Evolutionary conservation across 2,329 filamentous ascomycete genomes (phyloP).

Genomic region (Pyricularia grisea): DNA sequence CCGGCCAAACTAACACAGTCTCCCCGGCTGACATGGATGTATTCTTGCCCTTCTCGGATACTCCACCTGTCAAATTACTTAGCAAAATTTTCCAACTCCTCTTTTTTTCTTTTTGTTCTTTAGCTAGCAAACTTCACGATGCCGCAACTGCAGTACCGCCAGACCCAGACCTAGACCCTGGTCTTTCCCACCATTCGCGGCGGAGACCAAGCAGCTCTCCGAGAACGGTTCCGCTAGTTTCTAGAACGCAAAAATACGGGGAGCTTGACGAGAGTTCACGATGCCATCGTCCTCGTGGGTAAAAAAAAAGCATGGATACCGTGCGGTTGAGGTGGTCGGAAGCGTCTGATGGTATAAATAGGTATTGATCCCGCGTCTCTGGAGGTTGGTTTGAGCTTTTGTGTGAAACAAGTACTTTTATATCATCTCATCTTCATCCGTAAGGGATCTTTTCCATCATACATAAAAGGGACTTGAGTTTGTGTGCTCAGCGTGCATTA

Average conservation of each 20-base stretch:
- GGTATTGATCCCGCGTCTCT: not conserved
- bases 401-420: not conserved
- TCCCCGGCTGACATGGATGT: not conserved
- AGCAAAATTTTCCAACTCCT: not conserved
- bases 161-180: not conserved
- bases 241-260: not conserved
- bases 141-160: not conserved
- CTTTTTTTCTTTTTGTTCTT: not conserved
- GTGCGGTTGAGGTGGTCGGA: not conserved
- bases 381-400: not conserved
- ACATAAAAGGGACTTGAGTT: not conserved
- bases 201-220: not conserved
- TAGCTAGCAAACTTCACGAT: not conserved
- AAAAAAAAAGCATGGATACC: not conserved
- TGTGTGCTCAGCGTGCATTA: not conserved
- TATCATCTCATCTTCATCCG: not conserved
- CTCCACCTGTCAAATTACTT: not conserved
- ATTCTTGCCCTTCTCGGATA: not conserved
- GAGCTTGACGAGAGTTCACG: not conserved
- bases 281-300: not conserved
- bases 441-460: not conserved
- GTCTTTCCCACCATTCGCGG: not conserved
- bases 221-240: not conserved
- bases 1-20: too few species aligned
- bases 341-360: not conserved